Conservation (phyloP, 768 basidiomycete genomes). For the Auricularia sp. region DNA sequence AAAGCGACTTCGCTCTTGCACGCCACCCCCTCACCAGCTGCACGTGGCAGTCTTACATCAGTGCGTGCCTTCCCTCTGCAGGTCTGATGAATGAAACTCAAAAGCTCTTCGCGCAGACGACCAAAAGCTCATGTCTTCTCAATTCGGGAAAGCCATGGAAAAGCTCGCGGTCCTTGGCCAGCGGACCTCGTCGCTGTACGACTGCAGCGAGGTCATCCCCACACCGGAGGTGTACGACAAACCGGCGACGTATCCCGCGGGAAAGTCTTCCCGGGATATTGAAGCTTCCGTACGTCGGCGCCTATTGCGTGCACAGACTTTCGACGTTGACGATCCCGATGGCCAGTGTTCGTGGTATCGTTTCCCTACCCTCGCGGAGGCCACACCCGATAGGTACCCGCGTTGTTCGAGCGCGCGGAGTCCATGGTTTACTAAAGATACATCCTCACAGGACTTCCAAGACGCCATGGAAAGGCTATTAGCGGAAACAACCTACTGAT, state of each 20-base stretch:
- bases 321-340: not conserved
- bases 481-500: too few species aligned
- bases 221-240: not conserved
- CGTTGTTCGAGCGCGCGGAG: too few species aligned
- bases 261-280: not conserved
- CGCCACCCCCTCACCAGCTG: not conserved
- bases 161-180: not conserved
- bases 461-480: too few species aligned
- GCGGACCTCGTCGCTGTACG: not conserved
- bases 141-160: not conserved
- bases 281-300: not conserved
- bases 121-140: not conserved
- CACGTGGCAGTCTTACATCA: not conserved
- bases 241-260: not conserved
- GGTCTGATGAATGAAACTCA: too few species aligned
- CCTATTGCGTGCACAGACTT: not conserved
- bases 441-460: too few species aligned
- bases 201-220: not conserved
- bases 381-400: too few species aligned
- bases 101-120: not conserved
- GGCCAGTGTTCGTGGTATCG: not conserved
- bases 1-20: not conserved
- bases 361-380: not conserved
- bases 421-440: too few species aligned
- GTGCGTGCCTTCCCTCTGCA: not conserved